Percentiles rank a stretch among this genome's conserved stretches.
Conservation (phyloP, 257 asterid species). For the Parsonsia alboflavescens region DNA sequence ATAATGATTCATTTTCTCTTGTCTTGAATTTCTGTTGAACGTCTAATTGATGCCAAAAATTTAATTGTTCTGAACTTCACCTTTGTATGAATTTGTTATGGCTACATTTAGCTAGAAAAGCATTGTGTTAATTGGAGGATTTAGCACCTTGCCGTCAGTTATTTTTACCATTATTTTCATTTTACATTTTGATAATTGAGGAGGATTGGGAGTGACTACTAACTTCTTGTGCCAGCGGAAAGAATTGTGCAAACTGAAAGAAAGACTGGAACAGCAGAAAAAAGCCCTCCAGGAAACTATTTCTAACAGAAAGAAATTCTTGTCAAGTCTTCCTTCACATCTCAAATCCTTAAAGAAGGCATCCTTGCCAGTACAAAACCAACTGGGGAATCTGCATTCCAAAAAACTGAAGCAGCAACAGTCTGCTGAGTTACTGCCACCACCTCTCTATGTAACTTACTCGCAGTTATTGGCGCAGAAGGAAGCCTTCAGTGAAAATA, state of each 20-base stretch:
- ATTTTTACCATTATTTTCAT: background rate
- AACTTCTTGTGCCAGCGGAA: constrained; percentile 62
- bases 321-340: constrained; percentile 92
- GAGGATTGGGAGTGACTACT: constrained; percentile 3
- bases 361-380: constrained; percentile 87
- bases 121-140: background rate
- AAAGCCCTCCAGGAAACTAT: constrained; percentile 83
- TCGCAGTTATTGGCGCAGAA: constrained; percentile 91
- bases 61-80: background rate
- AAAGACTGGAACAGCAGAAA: constrained; percentile 71
- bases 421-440: constrained; percentile 88
- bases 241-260: constrained; percentile 83
- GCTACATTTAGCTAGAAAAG: background rate
- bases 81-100: background rate
- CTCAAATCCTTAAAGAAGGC: constrained; percentile 96
- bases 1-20: background rate
- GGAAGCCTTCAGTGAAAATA: constrained; percentile 87
- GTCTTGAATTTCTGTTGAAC: background rate
- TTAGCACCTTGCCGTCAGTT: background rate
- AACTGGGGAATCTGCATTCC: constrained; percentile 75
- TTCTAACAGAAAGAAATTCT: constrained; percentile 75
- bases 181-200: background rate
- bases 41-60: background rate
- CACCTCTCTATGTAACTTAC: constrained; percentile 82
- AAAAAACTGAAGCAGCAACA: constrained; percentile 90